Conservation (phyloP, 148 eudicot genomes). For the Chenopodium album region DNA sequence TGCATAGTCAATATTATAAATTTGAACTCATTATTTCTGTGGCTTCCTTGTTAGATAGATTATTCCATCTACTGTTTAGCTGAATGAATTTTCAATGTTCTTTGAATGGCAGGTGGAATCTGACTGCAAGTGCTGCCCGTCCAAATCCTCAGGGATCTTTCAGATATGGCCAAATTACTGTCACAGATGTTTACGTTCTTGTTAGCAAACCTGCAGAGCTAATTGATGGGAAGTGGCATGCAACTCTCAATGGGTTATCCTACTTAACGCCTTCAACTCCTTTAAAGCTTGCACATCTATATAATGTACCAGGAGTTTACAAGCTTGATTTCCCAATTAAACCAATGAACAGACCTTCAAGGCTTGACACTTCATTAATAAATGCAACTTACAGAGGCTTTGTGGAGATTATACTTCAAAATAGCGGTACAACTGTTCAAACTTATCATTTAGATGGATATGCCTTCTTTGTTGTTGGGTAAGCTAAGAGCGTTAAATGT, state of each 20-base stretch:
- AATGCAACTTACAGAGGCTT: conserved; percentile 90
- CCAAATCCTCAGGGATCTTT: conserved; percentile 99
- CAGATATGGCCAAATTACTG: conserved; percentile 85
- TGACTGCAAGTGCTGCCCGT: conserved; percentile 93
- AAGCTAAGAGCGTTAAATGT: conserved; percentile 25
- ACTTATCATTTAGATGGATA: conserved; percentile 94
- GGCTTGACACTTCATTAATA: conserved; percentile 78
- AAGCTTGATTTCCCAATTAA: conserved; percentile 89
- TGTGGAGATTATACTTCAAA: conserved; percentile 87
- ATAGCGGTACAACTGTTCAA: conserved; percentile 68
- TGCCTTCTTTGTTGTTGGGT: conserved; percentile 97
- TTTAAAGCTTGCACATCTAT: conserved; percentile 81
- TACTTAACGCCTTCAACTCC: conserved; percentile 86
- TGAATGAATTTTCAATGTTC: conserved; percentile 18
- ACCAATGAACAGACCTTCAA: conserved; percentile 78
- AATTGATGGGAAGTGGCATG: conserved; percentile 70
- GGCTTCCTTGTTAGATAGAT: conserved; percentile 1
- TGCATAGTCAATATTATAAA: neutral
- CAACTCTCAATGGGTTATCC: conserved; percentile 86
- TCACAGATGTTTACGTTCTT: conserved; percentile 79
- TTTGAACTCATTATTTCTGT: neutral
- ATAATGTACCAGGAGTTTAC: conserved; percentile 69
- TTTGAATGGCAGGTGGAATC: conserved; percentile 65
- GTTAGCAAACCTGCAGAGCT: conserved; percentile 76
- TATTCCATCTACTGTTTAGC: conserved; percentile 15